Evolutionary conservation across 2,329 filamentous ascomycete genomes (phyloP).

Genomic region (Dactylellina sp.): DNA sequence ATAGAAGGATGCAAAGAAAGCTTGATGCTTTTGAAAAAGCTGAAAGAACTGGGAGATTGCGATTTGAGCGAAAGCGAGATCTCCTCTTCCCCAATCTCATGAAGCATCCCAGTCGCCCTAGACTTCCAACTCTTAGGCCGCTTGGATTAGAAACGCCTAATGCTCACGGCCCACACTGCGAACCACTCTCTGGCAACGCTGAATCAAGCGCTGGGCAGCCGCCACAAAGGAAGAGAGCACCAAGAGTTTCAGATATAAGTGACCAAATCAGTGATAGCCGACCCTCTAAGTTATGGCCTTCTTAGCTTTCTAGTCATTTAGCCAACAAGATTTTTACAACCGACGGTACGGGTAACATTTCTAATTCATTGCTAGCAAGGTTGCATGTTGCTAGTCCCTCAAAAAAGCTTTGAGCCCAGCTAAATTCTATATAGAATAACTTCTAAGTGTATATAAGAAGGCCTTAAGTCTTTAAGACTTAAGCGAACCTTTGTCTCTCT

Average conservation of each 20-base stretch:
- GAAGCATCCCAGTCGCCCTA: conserved; percentile 15
- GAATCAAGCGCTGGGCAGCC: conserved; percentile 5
- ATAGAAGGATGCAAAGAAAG: conserved; percentile 24
- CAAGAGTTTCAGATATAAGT: conserved; percentile 27
- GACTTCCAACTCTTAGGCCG: conserved; percentile 14
- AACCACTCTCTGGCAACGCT: background rate
- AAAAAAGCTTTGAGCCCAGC: no score
- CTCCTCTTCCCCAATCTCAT: conserved; percentile 26
- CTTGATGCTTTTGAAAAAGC: conserved; percentile 31
- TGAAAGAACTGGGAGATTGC: conserved; percentile 10
- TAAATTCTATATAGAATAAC: no score
- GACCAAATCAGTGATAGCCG: background rate
- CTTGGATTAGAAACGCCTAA: background rate
- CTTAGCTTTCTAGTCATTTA: no score
- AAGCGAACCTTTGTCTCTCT: conserved; percentile 60
- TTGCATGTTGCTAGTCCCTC: no score
- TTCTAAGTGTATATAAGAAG: no score
- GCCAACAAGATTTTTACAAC: background rate
- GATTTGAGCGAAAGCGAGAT: conserved; percentile 23
- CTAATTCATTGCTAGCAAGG: background rate
- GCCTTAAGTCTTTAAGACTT: conserved; percentile 5
- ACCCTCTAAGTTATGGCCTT: conserved; percentile 9
- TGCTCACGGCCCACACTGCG: background rate
- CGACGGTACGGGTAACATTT: background rate
- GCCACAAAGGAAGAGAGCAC: conserved; percentile 33